Base-by-base conservation (phyloP, 805 yeast genomes). In the Blastobotrys terrestris region DNA sequence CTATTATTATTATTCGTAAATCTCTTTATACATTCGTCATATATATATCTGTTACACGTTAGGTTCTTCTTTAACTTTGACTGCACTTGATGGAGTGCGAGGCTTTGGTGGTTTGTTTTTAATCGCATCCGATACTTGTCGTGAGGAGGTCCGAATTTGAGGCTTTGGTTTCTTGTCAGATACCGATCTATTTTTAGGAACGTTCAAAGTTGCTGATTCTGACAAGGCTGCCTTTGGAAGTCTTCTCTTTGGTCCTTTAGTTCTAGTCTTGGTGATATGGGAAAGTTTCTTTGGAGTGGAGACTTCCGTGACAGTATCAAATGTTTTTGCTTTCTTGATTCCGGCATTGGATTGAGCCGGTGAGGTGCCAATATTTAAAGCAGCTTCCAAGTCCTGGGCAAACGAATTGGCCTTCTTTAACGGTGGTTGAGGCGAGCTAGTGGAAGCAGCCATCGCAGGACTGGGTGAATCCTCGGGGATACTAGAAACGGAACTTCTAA, bases 191-290 rank as follows among this genome's bases (percentile, higher is more conserved):
- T 39, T 46, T 40, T 46, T 46, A 13, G 39, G 15, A 22, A 46
- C 41, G 14, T 31, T 39, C 26, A 46, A 20, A 5, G 45, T 8
- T 16, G 18, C 5, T 13, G 46, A 21, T 18, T 21, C n/a, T 14
- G 15, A 20, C 5, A 16, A 14, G n/a, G 31, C 49, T 35, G 26
- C 47, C 41, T 51, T 47, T 7, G 75, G 77, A n/a, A 67, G 58
- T 49, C 71, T 63, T 53, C 77, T 59, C 51, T 64, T 71, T 18
- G 74, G 76, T 1, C 74, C 75, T 16, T 64, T 64, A 6, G 73
- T 57, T 51, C 76, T 63, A 4, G 51, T 55, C 57, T 69, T 71
- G 40, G 64, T 71, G 8, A 61, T 53, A 46, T 68, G 73, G 2
- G 47, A 59, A 43, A 69, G 53, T 16, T 50, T 48, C 50, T 54